Evolutionary conservation across 352 stramenopile genomes (phyloP).

Genomic region (Stephanocyclus meneghinianus): DNA sequence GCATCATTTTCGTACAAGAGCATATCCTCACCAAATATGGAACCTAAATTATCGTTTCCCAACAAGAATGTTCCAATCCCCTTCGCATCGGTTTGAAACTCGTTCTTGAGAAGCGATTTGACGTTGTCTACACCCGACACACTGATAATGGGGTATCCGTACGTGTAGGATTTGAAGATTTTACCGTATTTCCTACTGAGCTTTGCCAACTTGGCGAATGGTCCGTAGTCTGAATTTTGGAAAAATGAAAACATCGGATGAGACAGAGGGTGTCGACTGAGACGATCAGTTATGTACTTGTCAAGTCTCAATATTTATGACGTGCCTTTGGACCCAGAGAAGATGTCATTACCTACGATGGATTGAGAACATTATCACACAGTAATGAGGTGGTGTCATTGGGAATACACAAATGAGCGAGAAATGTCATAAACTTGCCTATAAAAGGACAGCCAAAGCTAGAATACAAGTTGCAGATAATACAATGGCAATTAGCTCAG

Average conservation of each 20-base stretch:
- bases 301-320: background rate
- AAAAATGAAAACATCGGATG: background rate
- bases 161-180: slow-evolving; percentile 22
- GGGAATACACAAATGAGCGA: background rate
- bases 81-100: slow-evolving; percentile 7
- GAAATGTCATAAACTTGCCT: background rate
- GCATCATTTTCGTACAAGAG: slow-evolving; percentile 35
- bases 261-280: background rate
- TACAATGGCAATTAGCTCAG: too few relatives aligned
- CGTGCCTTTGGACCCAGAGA: slow-evolving; percentile 6
- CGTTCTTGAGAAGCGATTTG: slow-evolving; percentile 30
- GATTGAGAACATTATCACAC: background rate
- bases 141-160: slow-evolving; percentile 17
- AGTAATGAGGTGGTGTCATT: background rate
- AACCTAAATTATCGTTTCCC: background rate
- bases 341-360: background rate
- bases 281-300: background rate
- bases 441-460: slow-evolving; percentile 11
- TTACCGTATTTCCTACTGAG: slow-evolving; percentile 13
- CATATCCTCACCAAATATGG: slow-evolving; percentile 21
- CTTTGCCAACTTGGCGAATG: slow-evolving; percentile 11
- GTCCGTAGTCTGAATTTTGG: slow-evolving; percentile 2
- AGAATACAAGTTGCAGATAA: background rate
- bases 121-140: slow-evolving; percentile 35
- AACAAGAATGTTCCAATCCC: slow-evolving; percentile 22